phyloP scores from a whole-genome alignment of 1,139 yeast genomes.

The Lizanozyma gosingica region DNA sequence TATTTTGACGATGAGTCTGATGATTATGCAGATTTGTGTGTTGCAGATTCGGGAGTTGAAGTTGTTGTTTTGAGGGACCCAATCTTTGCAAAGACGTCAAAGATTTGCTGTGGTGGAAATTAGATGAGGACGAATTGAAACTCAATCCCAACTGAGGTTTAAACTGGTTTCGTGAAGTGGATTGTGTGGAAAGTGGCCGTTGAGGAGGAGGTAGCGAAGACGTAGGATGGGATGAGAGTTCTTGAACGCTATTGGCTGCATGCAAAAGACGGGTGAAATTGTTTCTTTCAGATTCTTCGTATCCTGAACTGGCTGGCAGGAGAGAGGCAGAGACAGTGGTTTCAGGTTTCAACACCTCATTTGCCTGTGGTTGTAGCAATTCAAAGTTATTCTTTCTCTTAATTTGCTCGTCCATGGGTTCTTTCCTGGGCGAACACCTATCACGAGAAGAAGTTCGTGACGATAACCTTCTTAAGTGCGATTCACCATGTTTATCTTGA shows the following conservation, averaged over 20 bases:
- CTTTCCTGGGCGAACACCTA: background rate
- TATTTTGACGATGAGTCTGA: background rate
- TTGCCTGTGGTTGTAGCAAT: background rate
- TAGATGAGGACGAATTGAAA: background rate
- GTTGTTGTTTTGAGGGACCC: background rate
- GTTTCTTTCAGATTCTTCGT: background rate
- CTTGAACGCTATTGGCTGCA: background rate
- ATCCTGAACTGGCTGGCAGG: background rate
- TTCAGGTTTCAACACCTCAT: background rate
- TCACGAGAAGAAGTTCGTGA: background rate
- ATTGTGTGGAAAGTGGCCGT: background rate
- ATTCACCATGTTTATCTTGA: too few relatives aligned
- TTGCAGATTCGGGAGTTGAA: too few relatives aligned
- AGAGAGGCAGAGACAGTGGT: background rate
- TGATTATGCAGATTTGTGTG: too few relatives aligned
- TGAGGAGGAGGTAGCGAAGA: background rate
- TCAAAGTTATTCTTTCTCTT: background rate
- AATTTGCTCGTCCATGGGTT: background rate
- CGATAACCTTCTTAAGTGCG: too few relatives aligned
- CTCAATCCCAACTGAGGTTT: slow-evolving; percentile 1
- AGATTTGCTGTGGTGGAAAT: background rate
- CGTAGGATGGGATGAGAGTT: background rate
- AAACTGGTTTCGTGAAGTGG: background rate
- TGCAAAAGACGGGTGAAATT: background rate
- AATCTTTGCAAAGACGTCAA: background rate